Conservation (phyloP, 805 yeast species). For the Kodamaea fukazawae region DNA sequence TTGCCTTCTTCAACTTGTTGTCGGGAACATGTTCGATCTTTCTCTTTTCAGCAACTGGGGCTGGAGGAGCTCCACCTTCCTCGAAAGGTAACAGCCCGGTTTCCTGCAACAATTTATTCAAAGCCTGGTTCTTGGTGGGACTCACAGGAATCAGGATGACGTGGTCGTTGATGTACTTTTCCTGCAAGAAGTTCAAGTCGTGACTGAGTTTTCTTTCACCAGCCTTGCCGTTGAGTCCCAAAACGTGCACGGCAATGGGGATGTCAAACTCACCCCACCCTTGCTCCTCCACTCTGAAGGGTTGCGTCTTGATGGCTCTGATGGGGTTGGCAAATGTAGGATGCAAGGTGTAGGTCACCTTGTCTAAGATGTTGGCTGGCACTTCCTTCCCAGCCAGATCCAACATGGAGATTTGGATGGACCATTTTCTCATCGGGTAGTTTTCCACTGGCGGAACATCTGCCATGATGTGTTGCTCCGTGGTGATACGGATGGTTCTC, state of each 20-base stretch:
- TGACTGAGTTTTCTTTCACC: conserved; percentile 87
- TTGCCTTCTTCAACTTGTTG: conserved; percentile 46
- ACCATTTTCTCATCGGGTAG: conserved; percentile 95
- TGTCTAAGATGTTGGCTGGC: conserved; percentile 86
- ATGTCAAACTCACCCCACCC: conserved; percentile 99
- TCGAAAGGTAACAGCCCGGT: conserved; percentile 74
- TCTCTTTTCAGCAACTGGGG: conserved; percentile 16
- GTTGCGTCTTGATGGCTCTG: conserved; percentile 74
- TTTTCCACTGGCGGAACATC: conserved; percentile 85
- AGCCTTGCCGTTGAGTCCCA: conserved; percentile 64
- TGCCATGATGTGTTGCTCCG: conserved; percentile 76
- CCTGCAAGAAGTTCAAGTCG: conserved; percentile 82
- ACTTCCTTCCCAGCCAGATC: conserved; percentile 78
- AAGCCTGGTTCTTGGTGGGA: conserved; percentile 61
- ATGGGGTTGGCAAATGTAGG: conserved; percentile 93
- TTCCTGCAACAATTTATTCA: conserved; percentile 71
- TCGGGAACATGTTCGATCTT: conserved; percentile 13
- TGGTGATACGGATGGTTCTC: conserved; percentile 84
- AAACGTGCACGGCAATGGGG: conserved; percentile 69
- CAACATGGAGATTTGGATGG: conserved; percentile 69
- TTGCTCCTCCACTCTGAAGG: conserved; percentile 84
- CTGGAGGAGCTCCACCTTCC: conserved; percentile 28
- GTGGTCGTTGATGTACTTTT: conserved; percentile 76
- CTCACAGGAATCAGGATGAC: conserved; percentile 61
- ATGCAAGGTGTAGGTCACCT: conserved; percentile 89